These are phyloP conservation scores for Phytophthora cactorum DNA, from an alignment of 352 stramenopile species.

Conservation along the genomic window DNA sequence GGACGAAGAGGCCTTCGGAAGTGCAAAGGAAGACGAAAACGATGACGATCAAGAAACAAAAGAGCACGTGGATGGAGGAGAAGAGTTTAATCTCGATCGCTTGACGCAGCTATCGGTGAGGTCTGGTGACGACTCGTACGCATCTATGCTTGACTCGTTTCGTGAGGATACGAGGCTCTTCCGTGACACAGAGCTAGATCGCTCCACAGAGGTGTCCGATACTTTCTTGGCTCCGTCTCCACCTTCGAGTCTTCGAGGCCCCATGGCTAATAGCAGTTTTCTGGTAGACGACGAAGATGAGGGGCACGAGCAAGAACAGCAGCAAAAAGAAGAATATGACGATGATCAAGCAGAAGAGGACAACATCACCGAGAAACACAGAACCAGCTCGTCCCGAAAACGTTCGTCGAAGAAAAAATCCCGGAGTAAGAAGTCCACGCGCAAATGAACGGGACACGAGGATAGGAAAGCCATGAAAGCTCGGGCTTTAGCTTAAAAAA, in stretches of 20 bases:
- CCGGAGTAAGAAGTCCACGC: conserved; percentile 18
- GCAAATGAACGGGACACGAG: conserved; percentile 14
- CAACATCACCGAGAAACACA: conserved; percentile 4
- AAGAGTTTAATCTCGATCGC: conserved; percentile 12
- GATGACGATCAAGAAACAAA: conserved; percentile 32
- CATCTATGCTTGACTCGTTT: conserved; percentile 21
- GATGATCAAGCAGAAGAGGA: conserved; percentile 15
- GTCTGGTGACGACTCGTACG: conserved; percentile 42
- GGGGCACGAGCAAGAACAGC: conserved; percentile 15
- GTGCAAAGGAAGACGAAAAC: conserved; percentile 30
- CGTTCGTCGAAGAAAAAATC: conserved; percentile 37
- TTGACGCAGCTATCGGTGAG: conserved; percentile 26
- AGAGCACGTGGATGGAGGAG: conserved; percentile 1
- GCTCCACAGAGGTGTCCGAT: conserved; percentile 17
- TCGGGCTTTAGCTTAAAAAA: conserved; percentile 6
- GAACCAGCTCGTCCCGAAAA: conserved; percentile 15
- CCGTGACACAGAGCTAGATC: conserved; percentile 38
- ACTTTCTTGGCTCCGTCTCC: conserved; percentile 21
- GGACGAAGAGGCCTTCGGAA: conserved; percentile 38
- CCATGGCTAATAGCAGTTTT: conserved; percentile 19
- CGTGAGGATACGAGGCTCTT: conserved; percentile 33
- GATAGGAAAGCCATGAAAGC: not conserved
- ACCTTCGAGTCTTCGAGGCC: conserved; percentile 17
- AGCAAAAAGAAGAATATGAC: conserved; percentile 21
- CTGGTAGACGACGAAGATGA: conserved; percentile 28